These are phyloP conservation scores for Trypanosoma cruzi DNA, from an alignment of 208 protist genomes.

Conservation along the genomic window DNA sequence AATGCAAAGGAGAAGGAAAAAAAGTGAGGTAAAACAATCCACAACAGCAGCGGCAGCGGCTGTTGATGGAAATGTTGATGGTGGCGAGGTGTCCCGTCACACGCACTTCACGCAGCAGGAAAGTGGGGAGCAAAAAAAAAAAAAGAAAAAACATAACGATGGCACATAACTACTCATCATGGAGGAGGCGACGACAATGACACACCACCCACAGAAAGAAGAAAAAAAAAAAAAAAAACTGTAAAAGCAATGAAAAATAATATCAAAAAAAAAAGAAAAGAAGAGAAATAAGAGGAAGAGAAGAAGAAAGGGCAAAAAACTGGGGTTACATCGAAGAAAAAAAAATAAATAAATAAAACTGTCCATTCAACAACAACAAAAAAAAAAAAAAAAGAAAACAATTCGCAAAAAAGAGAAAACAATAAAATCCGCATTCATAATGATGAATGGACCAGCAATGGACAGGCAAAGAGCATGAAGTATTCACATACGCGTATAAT, in stretches of 20 bases:
- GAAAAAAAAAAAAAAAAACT: constrained; percentile 12
- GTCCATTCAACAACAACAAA: too few relatives aligned
- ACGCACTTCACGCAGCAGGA: too few relatives aligned
- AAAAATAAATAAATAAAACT: constrained; percentile 16
- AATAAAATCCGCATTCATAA: too few relatives aligned
- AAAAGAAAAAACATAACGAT: too few relatives aligned
- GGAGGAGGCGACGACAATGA: background rate
- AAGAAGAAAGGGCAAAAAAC: constrained; percentile 3
- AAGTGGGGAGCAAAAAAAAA: too few relatives aligned
- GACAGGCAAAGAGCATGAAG: too few relatives aligned
- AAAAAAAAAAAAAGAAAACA: background rate
- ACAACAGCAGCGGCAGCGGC: background rate
- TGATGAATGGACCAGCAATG: too few relatives aligned
- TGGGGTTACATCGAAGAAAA: background rate
- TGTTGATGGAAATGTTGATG: too few relatives aligned
- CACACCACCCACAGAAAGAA: background rate
- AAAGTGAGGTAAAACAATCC: background rate
- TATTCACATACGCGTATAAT: too few relatives aligned
- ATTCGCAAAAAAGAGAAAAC: background rate
- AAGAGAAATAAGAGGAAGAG: background rate
- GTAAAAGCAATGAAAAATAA: constrained; percentile 1
- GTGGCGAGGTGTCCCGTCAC: too few relatives aligned
- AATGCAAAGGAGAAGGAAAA: background rate
- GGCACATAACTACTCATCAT: too few relatives aligned
- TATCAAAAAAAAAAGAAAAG: constrained; percentile 13